Evolutionary conservation across 2,329 filamentous ascomycete species (phyloP).

Genomic region (Colletotrichum sidae): DNA sequence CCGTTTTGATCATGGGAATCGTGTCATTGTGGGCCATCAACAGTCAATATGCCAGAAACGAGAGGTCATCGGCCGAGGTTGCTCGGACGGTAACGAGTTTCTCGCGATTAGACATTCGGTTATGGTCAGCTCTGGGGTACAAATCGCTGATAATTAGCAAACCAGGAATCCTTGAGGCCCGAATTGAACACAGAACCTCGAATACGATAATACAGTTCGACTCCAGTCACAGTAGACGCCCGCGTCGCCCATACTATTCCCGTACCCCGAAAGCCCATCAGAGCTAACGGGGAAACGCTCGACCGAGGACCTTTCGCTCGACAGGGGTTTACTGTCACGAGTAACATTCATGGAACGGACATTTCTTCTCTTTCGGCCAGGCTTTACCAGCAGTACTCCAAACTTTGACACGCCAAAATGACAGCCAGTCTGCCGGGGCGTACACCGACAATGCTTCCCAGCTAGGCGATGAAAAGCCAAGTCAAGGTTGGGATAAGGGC

Average conservation of each 20-base stretch:
- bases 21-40: constrained; percentile 18
- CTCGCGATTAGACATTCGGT: too few relatives aligned
- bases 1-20: constrained; percentile 18
- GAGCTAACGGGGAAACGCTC: constrained; percentile 21
- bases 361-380: constrained; percentile 19
- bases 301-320: constrained; percentile 20
- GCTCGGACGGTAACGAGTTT: not conserved
- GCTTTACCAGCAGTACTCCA: not conserved
- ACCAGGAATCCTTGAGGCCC: too few relatives aligned
- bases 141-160: too few relatives aligned
- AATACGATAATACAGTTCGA: not conserved
- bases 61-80: constrained; percentile 19
- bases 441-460: too few relatives aligned
- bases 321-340: not conserved
- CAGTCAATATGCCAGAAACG: constrained; percentile 5
- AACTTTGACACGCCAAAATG: too few relatives aligned
- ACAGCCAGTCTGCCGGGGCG: too few relatives aligned
- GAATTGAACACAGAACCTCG: too few relatives aligned
- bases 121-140: too few relatives aligned
- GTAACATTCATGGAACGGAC: constrained; percentile 27
- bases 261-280: not conserved
- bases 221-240: not conserved
- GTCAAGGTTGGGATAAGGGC: too few relatives aligned
- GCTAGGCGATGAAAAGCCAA: too few relatives aligned
- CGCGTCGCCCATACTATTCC: not conserved